Evolutionary conservation across 1,139 yeast genomes (phyloP).

Genomic region (Yamadazyma diddensiae): DNA sequence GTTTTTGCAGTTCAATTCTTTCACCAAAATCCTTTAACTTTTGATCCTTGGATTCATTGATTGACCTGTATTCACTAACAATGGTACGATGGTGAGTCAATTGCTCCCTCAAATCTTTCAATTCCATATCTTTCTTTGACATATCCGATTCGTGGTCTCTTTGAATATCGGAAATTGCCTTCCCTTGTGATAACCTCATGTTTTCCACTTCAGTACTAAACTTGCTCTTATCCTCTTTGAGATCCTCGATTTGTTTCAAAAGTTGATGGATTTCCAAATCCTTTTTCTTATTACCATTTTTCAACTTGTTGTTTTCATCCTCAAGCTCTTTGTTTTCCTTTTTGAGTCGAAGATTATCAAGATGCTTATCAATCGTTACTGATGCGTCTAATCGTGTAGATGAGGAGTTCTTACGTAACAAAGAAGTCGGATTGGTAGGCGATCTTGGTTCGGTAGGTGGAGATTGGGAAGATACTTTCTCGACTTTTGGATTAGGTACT

Average conservation of each 20-base stretch:
- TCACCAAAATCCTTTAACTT: conserved; percentile 28
- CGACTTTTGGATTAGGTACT: conserved; percentile 1
- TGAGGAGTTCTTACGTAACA: conserved; percentile 11
- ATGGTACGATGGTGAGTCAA: conserved; percentile 8
- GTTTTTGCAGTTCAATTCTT: conserved; percentile 17
- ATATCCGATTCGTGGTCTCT: conserved; percentile 3
- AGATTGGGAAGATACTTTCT: conserved; percentile 1
- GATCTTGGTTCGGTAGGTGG: conserved; percentile 4
- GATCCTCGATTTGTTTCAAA: conserved; percentile 5
- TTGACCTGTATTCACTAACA: conserved; percentile 22
- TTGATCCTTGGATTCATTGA: conserved; percentile 31
- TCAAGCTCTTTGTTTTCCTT: conserved; percentile 26
- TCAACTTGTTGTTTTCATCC: conserved; percentile 11
- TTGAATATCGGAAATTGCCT: conserved; percentile 12
- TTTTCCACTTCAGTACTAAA: conserved; percentile 8
- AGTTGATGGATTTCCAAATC: conserved; percentile 7
- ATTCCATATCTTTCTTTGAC: not conserved
- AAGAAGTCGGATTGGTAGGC: conserved; percentile 13
- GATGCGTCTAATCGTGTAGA: conserved; percentile 30
- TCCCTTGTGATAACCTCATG: conserved; percentile 12
- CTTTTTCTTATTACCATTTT: conserved; percentile 4
- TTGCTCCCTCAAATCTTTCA: conserved; percentile 22
- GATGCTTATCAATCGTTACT: conserved; percentile 39
- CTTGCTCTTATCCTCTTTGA: conserved; percentile 25
- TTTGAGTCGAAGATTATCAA: conserved; percentile 39